Evolutionary conservation across 1,284 basidiomycete species (phyloP), one percentile per base, ranked within the genome.

Genomic region (Sporisorium iseilematis-ciliati): DNA sequence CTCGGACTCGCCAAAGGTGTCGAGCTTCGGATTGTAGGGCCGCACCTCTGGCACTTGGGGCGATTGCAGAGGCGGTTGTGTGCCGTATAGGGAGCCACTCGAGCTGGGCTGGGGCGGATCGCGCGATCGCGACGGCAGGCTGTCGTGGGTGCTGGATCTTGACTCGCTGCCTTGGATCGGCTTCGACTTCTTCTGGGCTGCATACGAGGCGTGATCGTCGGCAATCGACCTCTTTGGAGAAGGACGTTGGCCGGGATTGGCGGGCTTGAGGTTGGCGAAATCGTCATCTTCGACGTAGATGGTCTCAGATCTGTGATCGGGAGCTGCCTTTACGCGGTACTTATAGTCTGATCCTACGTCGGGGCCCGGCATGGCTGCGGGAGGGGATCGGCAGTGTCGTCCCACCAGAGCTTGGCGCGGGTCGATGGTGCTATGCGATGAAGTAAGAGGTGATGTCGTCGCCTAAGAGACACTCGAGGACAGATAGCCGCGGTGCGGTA

Each of bases 251-350:
- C 25, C 42, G 7, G 53, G 18, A 1, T 2, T n/a, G 14, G 7
- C 23, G 1, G 26, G n/a, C n/a, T 54, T 70, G 49, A 53, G 2
- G 31, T 61, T 54, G 18, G 57, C 62, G 20, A 61, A 55, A 0
- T 65, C 58, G 10, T 71, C 68, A 10, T 57, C 57, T 23, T 51
- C 59, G 11, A 71, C 40, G n/a, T 46, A 57, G 21, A 71, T 71
- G 11, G 57, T 65, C 25, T 65, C 63, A 3, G 53, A 62, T 2
- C 57, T 48, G 8, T 46, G 45, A 33, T 71, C 62, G 18, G 35
- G 42, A 5, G 53, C 59, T 3, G 33, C 25, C 25, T 51, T 16
- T 21, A 53, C 50, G 11, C 31, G 68, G 21, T 60, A 65, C 3
- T 43, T 45, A 4, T 46, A 52, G 23, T 50, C 51, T 29, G 51